Evolutionary conservation across 495 filamentous ascomycete species (phyloP).

Genomic region (Articulospora tetracladia): DNA sequence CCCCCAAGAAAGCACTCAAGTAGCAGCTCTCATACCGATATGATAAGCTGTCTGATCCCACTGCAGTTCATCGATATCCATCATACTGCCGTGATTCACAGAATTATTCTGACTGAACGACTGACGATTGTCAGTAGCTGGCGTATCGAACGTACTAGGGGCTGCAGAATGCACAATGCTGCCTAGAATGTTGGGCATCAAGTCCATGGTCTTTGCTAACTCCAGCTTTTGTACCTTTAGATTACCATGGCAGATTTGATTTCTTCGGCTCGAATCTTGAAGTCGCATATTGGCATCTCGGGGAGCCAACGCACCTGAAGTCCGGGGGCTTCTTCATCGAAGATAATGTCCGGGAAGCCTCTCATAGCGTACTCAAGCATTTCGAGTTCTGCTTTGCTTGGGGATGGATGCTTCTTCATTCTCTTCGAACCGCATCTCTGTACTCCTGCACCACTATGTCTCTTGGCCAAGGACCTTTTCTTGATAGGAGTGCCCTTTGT

Average conservation of each 20-base stretch:
- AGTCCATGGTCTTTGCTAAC: neutral
- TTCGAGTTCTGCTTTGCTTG: slow-evolving; percentile 11
- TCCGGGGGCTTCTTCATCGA: neutral
- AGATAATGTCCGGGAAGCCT: neutral
- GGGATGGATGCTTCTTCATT: slow-evolving; percentile 16
- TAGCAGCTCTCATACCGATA: slow-evolving; percentile 8
- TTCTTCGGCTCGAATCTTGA: neutral
- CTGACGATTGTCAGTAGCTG: neutral
- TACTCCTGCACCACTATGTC: neutral
- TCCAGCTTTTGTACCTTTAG: neutral
- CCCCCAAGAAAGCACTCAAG: slow-evolving; percentile 5
- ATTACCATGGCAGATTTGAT: neutral
- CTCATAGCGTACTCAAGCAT: slow-evolving; percentile 8
- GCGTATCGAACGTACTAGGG: neutral
- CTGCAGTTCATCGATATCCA: slow-evolving; percentile 32
- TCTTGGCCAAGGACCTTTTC: slow-evolving; percentile 9
- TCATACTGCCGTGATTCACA: slow-evolving; percentile 11
- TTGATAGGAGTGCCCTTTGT: neutral
- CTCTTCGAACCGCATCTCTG: neutral
- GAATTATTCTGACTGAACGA: neutral
- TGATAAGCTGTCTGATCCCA: slow-evolving; percentile 19
- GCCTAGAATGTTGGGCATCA: neutral
- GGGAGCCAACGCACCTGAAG: neutral
- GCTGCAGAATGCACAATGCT: neutral
- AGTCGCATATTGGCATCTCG: slow-evolving; percentile 5